A percentile compares a stretch with the other conserved stretches of the same genome.
Conservation (phyloP, 2,329 filamentous ascomycete genomes). For the Fusarium proliferatum region DNA sequence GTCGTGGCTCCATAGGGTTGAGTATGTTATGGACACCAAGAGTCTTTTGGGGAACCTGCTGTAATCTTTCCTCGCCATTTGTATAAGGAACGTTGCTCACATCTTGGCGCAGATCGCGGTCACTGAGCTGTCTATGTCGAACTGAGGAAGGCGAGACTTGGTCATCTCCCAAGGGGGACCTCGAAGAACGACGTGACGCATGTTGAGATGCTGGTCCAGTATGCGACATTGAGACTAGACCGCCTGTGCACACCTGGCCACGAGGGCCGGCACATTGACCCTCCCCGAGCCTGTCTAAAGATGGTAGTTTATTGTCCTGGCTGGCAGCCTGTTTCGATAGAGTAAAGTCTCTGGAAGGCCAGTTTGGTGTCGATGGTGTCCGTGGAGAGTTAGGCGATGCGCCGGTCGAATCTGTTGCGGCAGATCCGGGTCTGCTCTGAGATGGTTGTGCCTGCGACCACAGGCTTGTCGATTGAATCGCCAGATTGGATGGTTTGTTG, state of each 20-base stretch:
- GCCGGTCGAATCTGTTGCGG: slow-evolving; percentile 48
- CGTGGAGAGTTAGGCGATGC: slow-evolving; percentile 50
- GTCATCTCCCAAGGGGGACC: slow-evolving; percentile 55
- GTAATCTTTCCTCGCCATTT: slow-evolving; percentile 40
- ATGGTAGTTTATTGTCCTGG: slow-evolving; percentile 37
- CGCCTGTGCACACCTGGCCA: slow-evolving; percentile 64
- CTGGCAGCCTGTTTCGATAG: slow-evolving; percentile 35
- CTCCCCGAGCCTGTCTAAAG: slow-evolving; percentile 37
- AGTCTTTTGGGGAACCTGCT: slow-evolving; percentile 42
- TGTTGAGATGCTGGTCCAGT: slow-evolving; percentile 67
- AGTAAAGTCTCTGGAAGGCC: slow-evolving; percentile 40
- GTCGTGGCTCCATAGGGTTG: slow-evolving; percentile 50
- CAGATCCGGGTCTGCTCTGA: slow-evolving; percentile 49
- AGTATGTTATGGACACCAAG: slow-evolving; percentile 54
- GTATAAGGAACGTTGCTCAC: slow-evolving; percentile 33
- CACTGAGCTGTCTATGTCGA: slow-evolving; percentile 36
- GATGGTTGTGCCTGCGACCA: slow-evolving; percentile 50
- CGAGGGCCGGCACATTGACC: slow-evolving; percentile 69
- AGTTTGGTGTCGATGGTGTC: slow-evolving; percentile 51
- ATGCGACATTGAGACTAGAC: slow-evolving; percentile 73
- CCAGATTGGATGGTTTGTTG: slow-evolving; percentile 48
- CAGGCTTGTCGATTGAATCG: slow-evolving; percentile 48
- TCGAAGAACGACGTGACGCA: slow-evolving; percentile 62
- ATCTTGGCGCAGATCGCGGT: slow-evolving; percentile 41
- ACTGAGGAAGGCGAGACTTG: slow-evolving; percentile 41